phyloP scores from a whole-genome alignment of 2,329 filamentous ascomycete species.

The Kalmusia sp. region DNA sequence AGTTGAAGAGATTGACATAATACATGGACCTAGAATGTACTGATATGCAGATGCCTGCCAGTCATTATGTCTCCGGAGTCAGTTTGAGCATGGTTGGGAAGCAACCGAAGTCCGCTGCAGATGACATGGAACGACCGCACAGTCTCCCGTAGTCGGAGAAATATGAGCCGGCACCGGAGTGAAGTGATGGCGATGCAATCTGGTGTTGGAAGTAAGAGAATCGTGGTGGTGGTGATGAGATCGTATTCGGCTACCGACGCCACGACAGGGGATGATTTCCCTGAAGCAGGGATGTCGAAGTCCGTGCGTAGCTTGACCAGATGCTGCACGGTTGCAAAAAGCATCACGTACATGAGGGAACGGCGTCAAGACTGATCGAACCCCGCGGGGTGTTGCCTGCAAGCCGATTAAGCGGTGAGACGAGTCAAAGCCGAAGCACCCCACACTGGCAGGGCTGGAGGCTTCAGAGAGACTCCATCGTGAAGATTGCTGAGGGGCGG shows the following conservation, averaged over 20 bases:
- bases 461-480: neutral
- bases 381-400: slow-evolving; percentile 12
- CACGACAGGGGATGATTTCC: slow-evolving; percentile 6
- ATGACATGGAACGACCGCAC: neutral
- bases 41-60: neutral
- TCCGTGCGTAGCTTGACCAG: slow-evolving; percentile 12
- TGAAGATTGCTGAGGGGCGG: slow-evolving; percentile 2
- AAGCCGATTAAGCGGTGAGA: slow-evolving; percentile 22
- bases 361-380: slow-evolving; percentile 3
- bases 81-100: neutral
- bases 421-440: slow-evolving; percentile 8
- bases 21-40: neutral
- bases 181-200: neutral
- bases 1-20: neutral
- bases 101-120: neutral
- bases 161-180: neutral
- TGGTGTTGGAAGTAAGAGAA: neutral
- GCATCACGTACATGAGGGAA: slow-evolving; percentile 17
- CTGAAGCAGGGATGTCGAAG: slow-evolving; percentile 13
- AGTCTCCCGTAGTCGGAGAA: neutral
- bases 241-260: slow-evolving; percentile 19
- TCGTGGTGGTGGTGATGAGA: slow-evolving; percentile 10
- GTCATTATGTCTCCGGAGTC: neutral
- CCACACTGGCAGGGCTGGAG: slow-evolving; percentile 7
- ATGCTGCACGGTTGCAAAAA: slow-evolving; percentile 18